A percentile compares a stretch with the other conserved stretches of the same genome.
These are phyloP conservation scores for Clarireedia homoeocarpa DNA, from an alignment of 2,329 filamentous ascomycete genomes.

Conservation along the genomic window DNA sequence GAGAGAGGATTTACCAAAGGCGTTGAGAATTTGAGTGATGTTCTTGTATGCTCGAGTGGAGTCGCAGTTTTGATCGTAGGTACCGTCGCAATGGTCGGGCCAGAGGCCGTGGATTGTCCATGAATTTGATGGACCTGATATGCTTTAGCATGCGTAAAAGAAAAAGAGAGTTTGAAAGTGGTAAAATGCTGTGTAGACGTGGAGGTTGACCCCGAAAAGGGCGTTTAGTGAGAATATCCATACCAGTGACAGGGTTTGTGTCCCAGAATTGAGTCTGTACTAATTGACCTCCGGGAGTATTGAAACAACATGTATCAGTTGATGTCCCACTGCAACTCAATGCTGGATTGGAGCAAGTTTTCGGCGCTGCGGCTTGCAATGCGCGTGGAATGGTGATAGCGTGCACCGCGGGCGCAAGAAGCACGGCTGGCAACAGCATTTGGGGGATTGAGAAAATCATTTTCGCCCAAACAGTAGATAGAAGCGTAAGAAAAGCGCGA, in stretches of 20 bases:
- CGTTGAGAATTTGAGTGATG: conserved; percentile 52
- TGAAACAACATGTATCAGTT: conserved; percentile 65
- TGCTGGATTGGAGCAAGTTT: conserved; percentile 21
- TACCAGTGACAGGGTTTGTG: conserved; percentile 45
- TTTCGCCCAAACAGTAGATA: not conserved
- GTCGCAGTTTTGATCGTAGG: conserved; percentile 61
- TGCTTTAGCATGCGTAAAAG: not conserved
- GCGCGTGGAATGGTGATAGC: conserved; percentile 8
- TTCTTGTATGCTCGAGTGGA: conserved; percentile 53
- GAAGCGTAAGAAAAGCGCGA: not conserved
- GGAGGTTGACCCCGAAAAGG: not conserved
- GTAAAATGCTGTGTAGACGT: too few species aligned
- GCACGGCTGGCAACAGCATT: conserved; percentile 2
- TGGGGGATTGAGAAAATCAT: not conserved
- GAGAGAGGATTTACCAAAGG: conserved; percentile 45
- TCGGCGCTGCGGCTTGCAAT: conserved; percentile 17
- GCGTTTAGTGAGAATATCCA: not conserved
- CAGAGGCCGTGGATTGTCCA: conserved; percentile 69
- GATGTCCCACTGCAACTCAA: conserved; percentile 46
- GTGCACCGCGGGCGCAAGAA: conserved; percentile 3
- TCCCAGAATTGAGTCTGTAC: conserved; percentile 77
- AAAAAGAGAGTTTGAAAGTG: too few species aligned
- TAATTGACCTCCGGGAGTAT: conserved; percentile 61
- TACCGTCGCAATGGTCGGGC: conserved; percentile 60
- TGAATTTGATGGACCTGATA: conserved; percentile 44